Base-by-base conservation (phyloP, 805 yeast species). In the Ogataea ramenticola region DNA sequence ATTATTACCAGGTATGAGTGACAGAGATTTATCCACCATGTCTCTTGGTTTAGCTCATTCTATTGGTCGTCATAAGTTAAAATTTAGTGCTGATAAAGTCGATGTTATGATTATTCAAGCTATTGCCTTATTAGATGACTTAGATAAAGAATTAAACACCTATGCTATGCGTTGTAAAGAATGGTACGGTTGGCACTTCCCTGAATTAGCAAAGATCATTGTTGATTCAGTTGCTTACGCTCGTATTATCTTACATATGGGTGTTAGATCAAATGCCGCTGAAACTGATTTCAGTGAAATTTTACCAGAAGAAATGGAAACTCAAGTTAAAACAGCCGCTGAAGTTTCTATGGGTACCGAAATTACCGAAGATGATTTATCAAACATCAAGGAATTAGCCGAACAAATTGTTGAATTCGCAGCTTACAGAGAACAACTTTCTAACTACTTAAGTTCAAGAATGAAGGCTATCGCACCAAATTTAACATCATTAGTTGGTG, bases 171-270 rank as follows among this genome's bases (percentile, higher is more conserved):
- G 99, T 74, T 80, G 91, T 71, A 93, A 91, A 73, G 99, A 93
- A 72, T 93, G 99, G 99, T 93, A 93, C 71, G 99, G 99, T 53
- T 93, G 99, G 99, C 99, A 93, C 70, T 93, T 93, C 82, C 99
- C 99, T 34, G 99, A 93, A 70, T 80, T 93, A 80, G 96, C 97
- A 59, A 93, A 93, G 77, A 88, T 91, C 66, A 86, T 93, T 57
- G 81, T 84, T 54, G 99, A 91, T 70, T 90, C 96, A 53, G 91
- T 87, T 57, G 97, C 97, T 39, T 91, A 81, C 67, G 98, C 98
- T 49, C 84, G 95, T 73, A 86, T 89, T 56, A 86, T 93, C 62
- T 77, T 89, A 68, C 75, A 82, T 56, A 89, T 93, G 96, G 98
- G 98, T 55, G 71, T 86, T 56, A 81, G 99, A 74, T 75, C 96